phyloP scores from a whole-genome alignment of 2,329 filamentous ascomycete species.

The Colletotrichum echinochloae region DNA sequence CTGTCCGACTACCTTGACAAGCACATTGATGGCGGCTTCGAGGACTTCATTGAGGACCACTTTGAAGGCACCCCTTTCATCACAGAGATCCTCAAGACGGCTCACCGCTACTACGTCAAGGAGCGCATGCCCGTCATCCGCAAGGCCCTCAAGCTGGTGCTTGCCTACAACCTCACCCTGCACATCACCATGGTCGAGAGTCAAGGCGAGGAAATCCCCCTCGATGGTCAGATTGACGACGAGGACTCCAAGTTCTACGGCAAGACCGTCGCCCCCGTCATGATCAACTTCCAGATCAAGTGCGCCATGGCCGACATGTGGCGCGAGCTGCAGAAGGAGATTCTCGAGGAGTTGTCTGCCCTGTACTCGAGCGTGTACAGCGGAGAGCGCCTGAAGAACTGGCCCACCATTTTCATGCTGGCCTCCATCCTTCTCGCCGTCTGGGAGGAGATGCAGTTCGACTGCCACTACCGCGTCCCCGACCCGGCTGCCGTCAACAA shows the following conservation, averaged over 20 bases:
- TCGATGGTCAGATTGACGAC: constrained; percentile 87
- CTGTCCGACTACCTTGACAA: constrained; percentile 94
- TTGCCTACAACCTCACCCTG: constrained; percentile 94
- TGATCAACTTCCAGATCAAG: constrained; percentile 99
- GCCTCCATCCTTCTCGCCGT: constrained; percentile 92
- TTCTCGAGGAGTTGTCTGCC: constrained; percentile 90
- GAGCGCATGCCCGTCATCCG: constrained; percentile 90
- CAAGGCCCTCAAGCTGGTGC: constrained; percentile 93
- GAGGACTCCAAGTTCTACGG: constrained; percentile 88
- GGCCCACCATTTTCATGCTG: constrained; percentile 98
- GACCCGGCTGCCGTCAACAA: constrained; percentile 88
- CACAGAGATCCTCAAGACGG: constrained; percentile 95
- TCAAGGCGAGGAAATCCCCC: constrained; percentile 80
- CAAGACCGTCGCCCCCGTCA: constrained; percentile 92
- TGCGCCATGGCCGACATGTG: constrained; percentile 97
- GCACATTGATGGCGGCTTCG: constrained; percentile 92
- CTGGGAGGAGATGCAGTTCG: constrained; percentile 99
- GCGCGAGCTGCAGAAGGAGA: constrained; percentile 96
- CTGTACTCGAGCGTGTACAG: constrained; percentile 99
- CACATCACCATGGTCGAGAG: constrained; percentile 96
- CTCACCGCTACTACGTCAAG: constrained; percentile 91
- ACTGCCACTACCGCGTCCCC: constrained; percentile 94
- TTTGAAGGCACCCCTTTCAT: constrained; percentile 96
- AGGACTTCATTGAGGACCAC: constrained; percentile 94
- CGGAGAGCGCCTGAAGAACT: constrained; percentile 97